phyloP scores from a whole-genome alignment of 306 rosid genomes.

The Quercus agrifolia region DNA sequence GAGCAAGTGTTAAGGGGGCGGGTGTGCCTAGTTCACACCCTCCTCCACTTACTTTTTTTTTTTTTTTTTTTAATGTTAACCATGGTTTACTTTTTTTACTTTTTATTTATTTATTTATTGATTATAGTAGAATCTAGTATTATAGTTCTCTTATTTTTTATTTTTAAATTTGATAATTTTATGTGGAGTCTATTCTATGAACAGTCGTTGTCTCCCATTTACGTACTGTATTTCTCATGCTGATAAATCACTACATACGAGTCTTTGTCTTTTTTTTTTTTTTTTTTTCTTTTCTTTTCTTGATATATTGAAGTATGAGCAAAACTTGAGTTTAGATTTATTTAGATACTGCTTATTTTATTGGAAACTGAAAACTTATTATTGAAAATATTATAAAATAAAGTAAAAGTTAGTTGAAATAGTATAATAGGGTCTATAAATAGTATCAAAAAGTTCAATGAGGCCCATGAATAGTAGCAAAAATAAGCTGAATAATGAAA shows the following conservation, averaged over 20 bases:
- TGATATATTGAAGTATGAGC: neutral
- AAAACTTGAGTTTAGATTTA: rapidly evolving
- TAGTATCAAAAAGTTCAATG: rapidly evolving
- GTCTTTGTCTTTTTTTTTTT: neutral
- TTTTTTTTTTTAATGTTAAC: slow-evolving; percentile 25
- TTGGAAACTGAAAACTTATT: rapidly evolving
- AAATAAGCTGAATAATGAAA: no score
- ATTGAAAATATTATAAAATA: rapidly evolving
- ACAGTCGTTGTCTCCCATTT: slow-evolving; percentile 22
- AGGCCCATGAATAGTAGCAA: rapidly evolving
- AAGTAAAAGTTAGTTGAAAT: rapidly evolving
- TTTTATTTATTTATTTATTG: neutral
- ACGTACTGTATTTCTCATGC: neutral
- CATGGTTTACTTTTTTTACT: neutral
- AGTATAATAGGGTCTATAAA: rapidly evolving
- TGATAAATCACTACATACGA: neutral
- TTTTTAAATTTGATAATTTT: no score
- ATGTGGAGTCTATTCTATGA: slow-evolving; percentile 2
- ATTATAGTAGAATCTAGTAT: no score
- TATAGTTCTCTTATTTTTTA: no score
- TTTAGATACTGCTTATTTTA: rapidly evolving
- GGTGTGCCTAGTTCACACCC: slow-evolving; percentile 38
- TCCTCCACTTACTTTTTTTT: neutral
- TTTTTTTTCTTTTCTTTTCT: no score
- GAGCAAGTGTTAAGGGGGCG: slow-evolving; percentile 39